Evolutionary conservation across 176 grass and related monocot genomes (phyloP), one percentile per base, ranked within the genome.

Genomic region (Avena eriantha): DNA sequence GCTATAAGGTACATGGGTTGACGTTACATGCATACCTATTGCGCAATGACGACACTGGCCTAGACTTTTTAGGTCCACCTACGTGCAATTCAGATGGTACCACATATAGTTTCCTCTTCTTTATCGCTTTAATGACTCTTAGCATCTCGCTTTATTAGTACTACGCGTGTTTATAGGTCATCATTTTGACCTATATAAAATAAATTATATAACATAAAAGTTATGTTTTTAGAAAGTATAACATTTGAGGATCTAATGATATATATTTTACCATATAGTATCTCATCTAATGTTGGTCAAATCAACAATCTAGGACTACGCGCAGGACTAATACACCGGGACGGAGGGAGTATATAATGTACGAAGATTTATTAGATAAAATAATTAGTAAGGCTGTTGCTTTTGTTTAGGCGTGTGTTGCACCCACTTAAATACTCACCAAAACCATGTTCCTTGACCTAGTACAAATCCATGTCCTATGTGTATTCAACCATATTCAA

Each of bases 51-150:
- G 63, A 58, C 84, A 79, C 22, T 12, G 1, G 15, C 15, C 73
- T 85, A 58, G 75, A 79, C 83, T 67, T 85, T 53, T 21, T 53
- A 69, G 2, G 3, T 46, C 7, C 74, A 69, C 4, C 5, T 41
- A 41, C 39, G 84, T 79, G 74, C 48, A 46, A 15, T 8, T 69
- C 74, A 69, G 68, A 68, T 26, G 33, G 60, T 59, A 43, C 43
- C 0, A 13, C 63, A 78, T 68, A 77, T 55, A 29, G 0, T 29
- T 29, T 29, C 29, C 29, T 8, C 24, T 77, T 49, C 6, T 29
- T 41, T 85, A 46, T 78, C 15, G 19, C 22, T 29, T 13, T 69
- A 82, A 69, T 36, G 65, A 0, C 19, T 17, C 21, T 39, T 82
- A 39, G 7, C 14, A 39, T 69, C 66, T n/a, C n/a, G n/a, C n/a